Percentiles rank a stretch among this genome's conserved stretches.
Evolutionary conservation across 75 land plant genomes (phyloP).

Genomic region (Picea sitchensis): DNA sequence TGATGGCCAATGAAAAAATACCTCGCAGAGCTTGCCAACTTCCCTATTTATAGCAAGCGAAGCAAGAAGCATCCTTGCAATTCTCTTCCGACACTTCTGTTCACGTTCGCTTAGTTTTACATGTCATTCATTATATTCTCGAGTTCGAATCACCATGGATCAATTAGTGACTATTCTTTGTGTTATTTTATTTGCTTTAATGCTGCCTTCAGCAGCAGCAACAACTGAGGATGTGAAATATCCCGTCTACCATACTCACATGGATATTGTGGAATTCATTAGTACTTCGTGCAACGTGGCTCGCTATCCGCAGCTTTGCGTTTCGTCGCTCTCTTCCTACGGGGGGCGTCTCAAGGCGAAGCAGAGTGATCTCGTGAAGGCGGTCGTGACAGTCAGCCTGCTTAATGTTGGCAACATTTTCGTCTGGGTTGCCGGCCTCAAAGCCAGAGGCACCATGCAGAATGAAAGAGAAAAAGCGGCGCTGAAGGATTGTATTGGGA

Average conservation of each 20-base stretch:
- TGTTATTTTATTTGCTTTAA: neutral
- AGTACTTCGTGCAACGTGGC: conserved; percentile 22
- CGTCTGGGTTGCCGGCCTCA: neutral
- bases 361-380: conserved; percentile 24
- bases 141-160: neutral
- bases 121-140: neutral
- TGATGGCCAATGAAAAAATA: no score
- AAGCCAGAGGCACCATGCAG: no score
- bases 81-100: no score
- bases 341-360: conserved; percentile 15
- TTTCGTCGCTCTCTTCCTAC: conserved; percentile 25
- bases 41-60: no score
- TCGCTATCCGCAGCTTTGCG: conserved; percentile 28
- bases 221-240: neutral
- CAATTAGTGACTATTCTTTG: neutral
- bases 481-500: neutral
- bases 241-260: neutral
- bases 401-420: neutral
- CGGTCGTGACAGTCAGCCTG: conserved; percentile 34
- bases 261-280: conserved; percentile 18
- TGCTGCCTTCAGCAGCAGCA: neutral
- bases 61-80: no score
- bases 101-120: no score
- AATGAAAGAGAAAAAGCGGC: neutral
- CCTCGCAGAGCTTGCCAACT: no score